Conservation (phyloP, 1,139 yeast genomes). For the Geotrichum restrictum region DNA sequence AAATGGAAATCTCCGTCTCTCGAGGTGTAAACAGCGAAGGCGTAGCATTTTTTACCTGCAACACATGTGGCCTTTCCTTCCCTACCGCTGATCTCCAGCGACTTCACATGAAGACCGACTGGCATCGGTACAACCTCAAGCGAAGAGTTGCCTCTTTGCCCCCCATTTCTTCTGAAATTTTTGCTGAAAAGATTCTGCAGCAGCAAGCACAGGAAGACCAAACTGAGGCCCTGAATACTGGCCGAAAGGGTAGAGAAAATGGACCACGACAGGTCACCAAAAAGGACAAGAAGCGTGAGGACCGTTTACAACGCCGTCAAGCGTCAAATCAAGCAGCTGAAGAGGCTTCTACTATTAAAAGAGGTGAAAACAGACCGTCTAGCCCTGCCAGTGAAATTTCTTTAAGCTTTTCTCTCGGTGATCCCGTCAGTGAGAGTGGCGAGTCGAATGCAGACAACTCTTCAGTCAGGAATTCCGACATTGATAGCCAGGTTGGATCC, state of each 20-base stretch:
- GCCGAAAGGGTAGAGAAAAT: conserved; percentile 29
- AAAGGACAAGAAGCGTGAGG: conserved; percentile 40
- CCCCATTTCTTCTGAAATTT: conserved; percentile 72
- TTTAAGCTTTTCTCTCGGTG: conserved; percentile 66
- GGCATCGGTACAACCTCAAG: conserved; percentile 92
- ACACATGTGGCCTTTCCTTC: conserved; percentile 79
- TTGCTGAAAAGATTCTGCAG: conserved; percentile 67
- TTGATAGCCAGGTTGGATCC: conserved; percentile 33
- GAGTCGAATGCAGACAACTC: conserved; percentile 35
- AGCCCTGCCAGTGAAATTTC: conserved; percentile 45
- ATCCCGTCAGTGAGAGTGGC: conserved; percentile 40
- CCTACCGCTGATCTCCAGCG: conserved; percentile 77
- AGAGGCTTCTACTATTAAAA: conserved; percentile 13
- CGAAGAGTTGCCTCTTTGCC: conserved; percentile 84
- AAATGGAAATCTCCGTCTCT: conserved; percentile 22
- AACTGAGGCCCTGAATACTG: conserved; percentile 47
- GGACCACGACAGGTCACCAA: conserved; percentile 38
- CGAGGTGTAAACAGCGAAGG: conserved; percentile 23
- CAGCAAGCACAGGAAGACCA: conserved; percentile 37
- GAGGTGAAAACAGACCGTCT: conserved; percentile 15
- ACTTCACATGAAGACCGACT: conserved; percentile 89
- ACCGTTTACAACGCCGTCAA: conserved; percentile 30
- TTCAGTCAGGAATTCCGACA: conserved; percentile 34
- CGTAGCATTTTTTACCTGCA: conserved; percentile 57
- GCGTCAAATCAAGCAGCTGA: conserved; percentile 23